Evolutionary conservation across 2,329 filamentous ascomycete genomes (phyloP).

Genomic region (Chaetothyriales sp.): DNA sequence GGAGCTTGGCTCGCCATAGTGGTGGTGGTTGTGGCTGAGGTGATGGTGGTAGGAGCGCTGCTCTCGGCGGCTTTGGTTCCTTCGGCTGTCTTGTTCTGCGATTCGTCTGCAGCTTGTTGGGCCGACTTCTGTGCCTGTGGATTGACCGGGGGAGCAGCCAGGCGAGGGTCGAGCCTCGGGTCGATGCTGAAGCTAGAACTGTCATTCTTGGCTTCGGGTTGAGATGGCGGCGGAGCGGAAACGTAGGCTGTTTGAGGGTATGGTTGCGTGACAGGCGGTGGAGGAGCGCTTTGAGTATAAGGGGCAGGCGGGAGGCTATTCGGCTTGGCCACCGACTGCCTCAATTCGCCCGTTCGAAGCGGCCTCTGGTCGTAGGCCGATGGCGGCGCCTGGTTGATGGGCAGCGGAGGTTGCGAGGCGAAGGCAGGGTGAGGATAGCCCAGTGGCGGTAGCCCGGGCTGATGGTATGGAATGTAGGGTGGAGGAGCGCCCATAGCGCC

Average conservation of each 20-base stretch:
- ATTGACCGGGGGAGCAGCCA: slow-evolving; percentile 13
- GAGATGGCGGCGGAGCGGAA: slow-evolving; percentile 17
- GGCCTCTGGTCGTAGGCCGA: slow-evolving; percentile 17
- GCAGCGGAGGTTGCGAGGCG: slow-evolving; percentile 7
- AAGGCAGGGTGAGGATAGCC: slow-evolving; percentile 8
- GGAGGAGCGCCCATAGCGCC: slow-evolving; percentile 33
- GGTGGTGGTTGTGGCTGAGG: slow-evolving; percentile 18
- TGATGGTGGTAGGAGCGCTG: slow-evolving; percentile 11
- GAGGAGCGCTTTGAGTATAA: slow-evolving; percentile 20
- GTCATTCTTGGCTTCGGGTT: background rate
- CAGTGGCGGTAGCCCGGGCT: slow-evolving; percentile 10
- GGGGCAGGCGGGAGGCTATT: slow-evolving; percentile 24
- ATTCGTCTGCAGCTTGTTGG: background rate
- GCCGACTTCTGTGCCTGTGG: background rate
- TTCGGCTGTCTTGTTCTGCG: background rate
- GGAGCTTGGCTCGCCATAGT: slow-evolving; percentile 40
- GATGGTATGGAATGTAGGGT: slow-evolving; percentile 11
- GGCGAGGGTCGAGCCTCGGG: slow-evolving; percentile 22
- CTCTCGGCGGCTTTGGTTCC: slow-evolving; percentile 1
- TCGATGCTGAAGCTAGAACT: slow-evolving; percentile 15
- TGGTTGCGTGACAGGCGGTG: slow-evolving; percentile 18
- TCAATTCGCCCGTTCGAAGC: slow-evolving; percentile 16
- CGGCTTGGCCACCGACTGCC: slow-evolving; percentile 22
- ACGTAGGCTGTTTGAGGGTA: slow-evolving; percentile 24
- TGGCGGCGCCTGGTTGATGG: slow-evolving; percentile 14